Evolutionary conservation across 1,284 basidiomycete genomes (phyloP).

Genomic region (Pseudomicrostroma phylloplanum): DNA sequence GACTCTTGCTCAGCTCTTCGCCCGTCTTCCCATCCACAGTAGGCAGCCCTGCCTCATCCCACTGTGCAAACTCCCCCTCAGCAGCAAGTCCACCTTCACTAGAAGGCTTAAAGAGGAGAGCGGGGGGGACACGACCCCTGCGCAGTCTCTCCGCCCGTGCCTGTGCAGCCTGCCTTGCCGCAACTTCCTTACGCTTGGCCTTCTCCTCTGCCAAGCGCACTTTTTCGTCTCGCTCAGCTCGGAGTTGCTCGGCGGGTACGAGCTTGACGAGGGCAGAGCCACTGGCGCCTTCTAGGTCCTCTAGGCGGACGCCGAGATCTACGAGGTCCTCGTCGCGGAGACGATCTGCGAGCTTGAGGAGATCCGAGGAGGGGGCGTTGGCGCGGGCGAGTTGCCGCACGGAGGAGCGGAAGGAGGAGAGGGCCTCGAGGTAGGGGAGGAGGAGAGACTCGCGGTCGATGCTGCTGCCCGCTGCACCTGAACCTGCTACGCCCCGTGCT

Average conservation of each 20-base stretch:
- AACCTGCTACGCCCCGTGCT: constrained; percentile 13
- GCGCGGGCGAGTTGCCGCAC: constrained; percentile 74
- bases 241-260: constrained; percentile 73
- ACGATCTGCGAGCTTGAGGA: constrained; percentile 59
- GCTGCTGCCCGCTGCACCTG: constrained; percentile 17
- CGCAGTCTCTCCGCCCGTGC: constrained; percentile 73
- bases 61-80: constrained; percentile 62
- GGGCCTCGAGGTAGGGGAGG: constrained; percentile 78
- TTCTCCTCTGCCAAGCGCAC: constrained; percentile 70
- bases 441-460: constrained; percentile 71
- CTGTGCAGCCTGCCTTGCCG: constrained; percentile 65
- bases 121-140: constrained; percentile 70
- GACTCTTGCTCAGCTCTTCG: constrained; percentile 75
- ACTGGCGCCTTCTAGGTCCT: constrained; percentile 67
- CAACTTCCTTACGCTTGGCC: constrained; percentile 70
- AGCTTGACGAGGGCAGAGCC: constrained; percentile 69
- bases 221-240: constrained; percentile 82
- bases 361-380: not conserved
- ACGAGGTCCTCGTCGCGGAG: constrained; percentile 85
- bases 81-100: constrained; percentile 2
- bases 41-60: constrained; percentile 79
- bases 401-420: constrained; percentile 86
- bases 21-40: constrained; percentile 70
- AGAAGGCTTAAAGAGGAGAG: constrained; percentile 66
- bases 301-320: constrained; percentile 86